Evolutionary conservation across 768 basidiomycete genomes (phyloP).

Genomic region (Xerocomus spinulosus): DNA sequence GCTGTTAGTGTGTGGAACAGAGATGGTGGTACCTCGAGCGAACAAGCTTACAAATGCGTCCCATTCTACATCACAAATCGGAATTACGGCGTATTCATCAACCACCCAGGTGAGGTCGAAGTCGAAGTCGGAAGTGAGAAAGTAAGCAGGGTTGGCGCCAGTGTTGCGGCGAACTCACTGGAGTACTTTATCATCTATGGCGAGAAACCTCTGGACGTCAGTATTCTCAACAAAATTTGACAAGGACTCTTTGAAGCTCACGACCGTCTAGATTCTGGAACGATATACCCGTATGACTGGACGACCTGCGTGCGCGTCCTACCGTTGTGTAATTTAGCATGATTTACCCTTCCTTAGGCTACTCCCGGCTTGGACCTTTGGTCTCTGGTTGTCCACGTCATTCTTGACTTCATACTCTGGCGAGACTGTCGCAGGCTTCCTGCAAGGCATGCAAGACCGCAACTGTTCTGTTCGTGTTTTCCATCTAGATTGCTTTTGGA

Average conservation of each 20-base stretch:
- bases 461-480: constrained; percentile 64
- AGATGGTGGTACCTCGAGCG: constrained; percentile 70
- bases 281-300: constrained; percentile 21
- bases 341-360: constrained; percentile 36
- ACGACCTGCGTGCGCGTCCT: constrained; percentile 12
- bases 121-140: constrained; percentile 68
- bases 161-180: constrained; percentile 56
- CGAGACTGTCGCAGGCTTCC: constrained; percentile 63
- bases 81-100: constrained; percentile 73
- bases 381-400: constrained; percentile 73
- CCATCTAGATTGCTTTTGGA: constrained; percentile 77
- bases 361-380: constrained; percentile 70
- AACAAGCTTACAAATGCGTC: constrained; percentile 63
- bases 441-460: constrained; percentile 66
- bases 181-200: constrained; percentile 75
- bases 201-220: constrained; percentile 53
- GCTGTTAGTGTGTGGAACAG: constrained; percentile 65
- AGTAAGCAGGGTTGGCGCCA: constrained; percentile 59
- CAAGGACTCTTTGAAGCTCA: not conserved
- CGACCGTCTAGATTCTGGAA: constrained; percentile 12
- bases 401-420: constrained; percentile 69
- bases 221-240: not conserved
- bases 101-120: constrained; percentile 72
- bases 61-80: constrained; percentile 68
- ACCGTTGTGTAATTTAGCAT: not conserved